Conservation (phyloP, 1,284 basidiomycete genomes). For the Sporisorium sorghi region DNA sequence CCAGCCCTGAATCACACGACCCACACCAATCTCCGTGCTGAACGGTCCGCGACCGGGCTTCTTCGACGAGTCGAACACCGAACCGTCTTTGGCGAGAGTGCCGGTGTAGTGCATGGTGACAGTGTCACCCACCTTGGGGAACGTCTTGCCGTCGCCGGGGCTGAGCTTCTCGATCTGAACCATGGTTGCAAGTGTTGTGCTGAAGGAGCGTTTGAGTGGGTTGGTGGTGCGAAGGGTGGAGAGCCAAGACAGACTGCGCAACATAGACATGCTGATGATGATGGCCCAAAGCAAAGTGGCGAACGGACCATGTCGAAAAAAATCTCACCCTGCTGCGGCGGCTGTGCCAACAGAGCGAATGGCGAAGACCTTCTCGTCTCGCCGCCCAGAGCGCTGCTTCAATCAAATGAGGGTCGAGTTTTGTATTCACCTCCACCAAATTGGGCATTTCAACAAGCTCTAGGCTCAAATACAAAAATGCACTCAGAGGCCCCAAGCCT, state of each 20-base stretch:
- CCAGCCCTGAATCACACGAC: slow-evolving; percentile 71
- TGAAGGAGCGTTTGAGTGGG: not conserved
- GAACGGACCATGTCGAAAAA: slow-evolving; percentile 29
- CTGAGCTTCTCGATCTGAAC: slow-evolving; percentile 67
- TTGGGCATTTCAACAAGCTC: not conserved
- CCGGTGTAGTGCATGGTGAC: slow-evolving; percentile 67
- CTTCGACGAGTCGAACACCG: slow-evolving; percentile 67
- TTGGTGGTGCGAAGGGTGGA: not conserved
- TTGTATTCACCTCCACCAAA: not conserved
- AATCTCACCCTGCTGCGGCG: not conserved
- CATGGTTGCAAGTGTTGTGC: slow-evolving; percentile 14
- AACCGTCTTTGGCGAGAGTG: slow-evolving; percentile 57
- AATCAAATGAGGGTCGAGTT: no score
- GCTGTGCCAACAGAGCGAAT: not conserved
- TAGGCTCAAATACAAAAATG: not conserved
- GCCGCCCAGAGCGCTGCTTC: no score
- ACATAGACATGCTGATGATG: not conserved
- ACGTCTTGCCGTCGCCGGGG: slow-evolving; percentile 69
- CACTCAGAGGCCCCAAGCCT: not conserved
- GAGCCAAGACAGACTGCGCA: not conserved
- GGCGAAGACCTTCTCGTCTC: slow-evolving; percentile 9
- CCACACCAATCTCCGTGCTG: slow-evolving; percentile 60
- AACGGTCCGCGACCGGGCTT: slow-evolving; percentile 68
- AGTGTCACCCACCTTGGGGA: slow-evolving; percentile 64
- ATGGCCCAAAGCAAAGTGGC: slow-evolving; percentile 2